These are phyloP conservation scores for Solanum aculeatissimum DNA, from an alignment of 305 asterid genomes.

Conservation along the genomic window DNA sequence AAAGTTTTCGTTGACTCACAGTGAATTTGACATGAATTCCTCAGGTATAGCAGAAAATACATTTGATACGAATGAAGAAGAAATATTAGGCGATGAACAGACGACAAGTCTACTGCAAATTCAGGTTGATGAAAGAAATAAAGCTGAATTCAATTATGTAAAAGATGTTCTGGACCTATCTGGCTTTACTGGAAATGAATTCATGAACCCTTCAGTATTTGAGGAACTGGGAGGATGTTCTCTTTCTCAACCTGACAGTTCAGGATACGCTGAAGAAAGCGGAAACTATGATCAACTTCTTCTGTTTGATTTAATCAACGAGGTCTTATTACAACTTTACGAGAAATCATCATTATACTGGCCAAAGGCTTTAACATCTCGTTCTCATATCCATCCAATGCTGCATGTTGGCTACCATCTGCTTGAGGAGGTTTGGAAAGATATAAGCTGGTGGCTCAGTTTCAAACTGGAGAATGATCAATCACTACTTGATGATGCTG, in stretches of 20 bases:
- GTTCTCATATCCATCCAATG: constrained; percentile 37
- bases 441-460: constrained; percentile 33
- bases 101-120: constrained; percentile 10
- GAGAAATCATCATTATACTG: constrained; percentile 60
- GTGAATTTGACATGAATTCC: background rate
- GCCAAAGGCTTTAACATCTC: constrained; percentile 41
- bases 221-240: constrained; percentile 4
- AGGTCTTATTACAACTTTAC: constrained; percentile 45
- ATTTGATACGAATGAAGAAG: background rate
- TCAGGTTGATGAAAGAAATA: constrained; percentile 27
- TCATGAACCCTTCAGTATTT: background rate
- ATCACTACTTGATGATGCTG: constrained; percentile 43
- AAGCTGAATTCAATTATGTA: constrained; percentile 52
- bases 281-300: constrained; percentile 32
- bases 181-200: constrained; percentile 45
- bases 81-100: background rate
- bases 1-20: background rate
- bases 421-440: constrained; percentile 65
- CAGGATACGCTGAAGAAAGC: constrained; percentile 19
- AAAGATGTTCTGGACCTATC: constrained; percentile 55
- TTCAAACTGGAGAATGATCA: constrained; percentile 14
- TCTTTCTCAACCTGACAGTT: constrained; percentile 17
- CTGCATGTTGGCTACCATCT: constrained; percentile 57
- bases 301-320: constrained; percentile 61
- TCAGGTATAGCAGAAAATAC: background rate